Evolutionary conservation across 192 early-diverging fungal genomes (phyloP), one percentile per base, ranked within the genome.

Genomic region (Entomortierella chlamydospora): DNA sequence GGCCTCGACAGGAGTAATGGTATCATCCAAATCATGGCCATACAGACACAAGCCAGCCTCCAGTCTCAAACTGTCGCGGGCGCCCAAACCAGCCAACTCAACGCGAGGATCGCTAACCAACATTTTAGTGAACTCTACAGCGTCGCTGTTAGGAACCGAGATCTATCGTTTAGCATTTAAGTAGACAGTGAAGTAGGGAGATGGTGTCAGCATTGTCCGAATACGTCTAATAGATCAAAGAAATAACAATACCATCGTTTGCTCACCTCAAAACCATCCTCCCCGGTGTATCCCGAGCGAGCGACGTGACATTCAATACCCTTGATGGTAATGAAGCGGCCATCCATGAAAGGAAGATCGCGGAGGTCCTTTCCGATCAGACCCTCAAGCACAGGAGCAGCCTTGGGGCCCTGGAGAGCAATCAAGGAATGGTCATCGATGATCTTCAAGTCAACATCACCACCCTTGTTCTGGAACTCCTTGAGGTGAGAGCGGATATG

Each of bases 31-130:
- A 74, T 99, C 98, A 64, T 98, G 88, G 41, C 98, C 98, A 70
- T 99, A 99, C 61, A 99, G 85, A 82, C 98, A 99, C 61, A 99
- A 83, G 18, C 98, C 97, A 47, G 98, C 98, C 84, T 99, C 98
- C 56, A 99, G 86, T 56, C 98, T 91, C 74, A 99, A 88, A 69
- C 89, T 91, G 84, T 99, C 98, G 77, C 98, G 92, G 22, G 96
- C 95, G 52, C 95, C 98, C 28, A 99, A 85, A 47, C 98, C 98
- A 47, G 98, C 98, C 60, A 99, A 71, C 83, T 95, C 90, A 49
- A 98, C 95, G 63, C 86, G 89, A 12, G 91, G 87, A 66, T 92
- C 82, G 30, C 73, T 83, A 42, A 98, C 73, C 31, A 95, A 82
- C 39, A 83, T 53, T 64, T 93, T 84, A 33, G 94, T 90, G 51